Evolutionary conservation across 305 asterid species (phyloP), one percentile per base, ranked within the genome.

Genomic region (Solanum hybrid): DNA sequence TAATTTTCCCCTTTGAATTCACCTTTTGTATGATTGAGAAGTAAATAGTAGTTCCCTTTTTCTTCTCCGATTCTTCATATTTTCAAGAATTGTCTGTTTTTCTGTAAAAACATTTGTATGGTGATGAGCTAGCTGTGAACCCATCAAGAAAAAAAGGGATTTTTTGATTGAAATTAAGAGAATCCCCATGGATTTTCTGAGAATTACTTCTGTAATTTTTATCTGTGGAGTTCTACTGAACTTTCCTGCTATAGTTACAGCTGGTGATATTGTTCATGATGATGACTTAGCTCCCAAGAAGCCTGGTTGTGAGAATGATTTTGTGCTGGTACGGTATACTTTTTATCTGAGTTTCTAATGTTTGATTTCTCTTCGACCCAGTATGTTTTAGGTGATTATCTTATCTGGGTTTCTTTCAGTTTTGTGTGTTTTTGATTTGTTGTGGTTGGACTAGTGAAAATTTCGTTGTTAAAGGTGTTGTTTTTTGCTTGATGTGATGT

Each of bases 261-360:
- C 96, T 36, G 97, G 99, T 88, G 99, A 97, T 92, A 97, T 96
- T 89, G 97, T 97, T 91, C 98, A 97, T 79, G 93, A 93, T 31
- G 98, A 97, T 87, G 88, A 84, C 75, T 90, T 85, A 24, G 91
- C 92, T 16, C 96, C 96, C 56, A 92, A 92, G 42, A 93, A 94
- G 85, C 96, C 96, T 79, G 96, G 96, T 79, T 94, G 96, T 51
- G 94, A 90, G 87, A 94, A 94, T 72, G 94, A 92, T 88, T 94
- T 93, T 88, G 91, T 94, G 77, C 91, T 93, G 95, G 96, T 94
- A 93, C 92, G 95, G 96, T 94, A 93, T 12, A 79, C 27, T 14
- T 77, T 78, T 46, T 75, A 3, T 51, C 17, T 5, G 31, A 31
- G 14, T 51, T 20, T 84, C 71, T 84, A 46, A 17, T 84, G 81